Evolutionary conservation across 371 early-diverging fungal species (phyloP).

Genomic region (Syncephalastrum monosporum): DNA sequence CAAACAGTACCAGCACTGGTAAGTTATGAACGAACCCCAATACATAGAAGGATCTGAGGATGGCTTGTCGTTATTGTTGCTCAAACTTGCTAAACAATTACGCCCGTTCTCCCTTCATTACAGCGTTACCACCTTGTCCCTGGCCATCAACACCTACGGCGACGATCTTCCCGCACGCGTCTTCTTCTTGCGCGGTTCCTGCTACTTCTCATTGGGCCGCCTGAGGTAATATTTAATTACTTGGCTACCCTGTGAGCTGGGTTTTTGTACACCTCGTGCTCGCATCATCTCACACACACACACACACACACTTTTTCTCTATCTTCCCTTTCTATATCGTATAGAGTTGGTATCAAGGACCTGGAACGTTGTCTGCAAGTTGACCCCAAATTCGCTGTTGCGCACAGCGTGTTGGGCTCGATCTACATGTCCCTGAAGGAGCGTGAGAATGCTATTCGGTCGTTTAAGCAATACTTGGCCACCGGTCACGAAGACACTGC

Average conservation of each 20-base stretch:
- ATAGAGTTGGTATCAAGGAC: conserved; percentile 58
- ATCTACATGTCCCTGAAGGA: conserved; percentile 56
- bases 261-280: background rate
- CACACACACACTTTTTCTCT: too few species aligned
- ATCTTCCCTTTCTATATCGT: background rate
- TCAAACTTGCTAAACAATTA: background rate
- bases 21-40: conserved; percentile 12
- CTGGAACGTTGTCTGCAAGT: conserved; percentile 51
- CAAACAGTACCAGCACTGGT: conserved; percentile 65
- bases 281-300: too few species aligned
- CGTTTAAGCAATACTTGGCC: conserved; percentile 56
- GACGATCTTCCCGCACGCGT: conserved; percentile 58
- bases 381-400: conserved; percentile 53
- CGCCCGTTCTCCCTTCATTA: background rate
- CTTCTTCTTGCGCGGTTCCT: conserved; percentile 61
- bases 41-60: background rate
- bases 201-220: conserved; percentile 56
- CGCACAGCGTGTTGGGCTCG: conserved; percentile 60
- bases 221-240: conserved; percentile 31
- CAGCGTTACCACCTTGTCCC: conserved; percentile 57
- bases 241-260: background rate
- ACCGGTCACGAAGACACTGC: conserved; percentile 59
- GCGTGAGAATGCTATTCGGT: conserved; percentile 51
- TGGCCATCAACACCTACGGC: conserved; percentile 59
- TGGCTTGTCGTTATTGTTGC: background rate